Conservation (phyloP, 257 asterid species). For the Rhazya stricta region DNA sequence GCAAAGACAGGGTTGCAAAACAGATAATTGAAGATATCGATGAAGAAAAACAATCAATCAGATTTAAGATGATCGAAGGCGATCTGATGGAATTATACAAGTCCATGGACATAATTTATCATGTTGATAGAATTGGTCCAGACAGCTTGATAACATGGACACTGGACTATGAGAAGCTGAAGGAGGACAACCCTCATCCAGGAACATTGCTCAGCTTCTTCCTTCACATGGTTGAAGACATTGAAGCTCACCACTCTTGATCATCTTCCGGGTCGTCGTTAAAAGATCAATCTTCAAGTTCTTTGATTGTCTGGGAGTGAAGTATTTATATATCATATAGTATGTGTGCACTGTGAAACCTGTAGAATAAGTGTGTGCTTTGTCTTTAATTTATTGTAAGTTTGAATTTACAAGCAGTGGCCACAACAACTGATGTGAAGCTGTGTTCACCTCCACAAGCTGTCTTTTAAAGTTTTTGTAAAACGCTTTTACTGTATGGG, state of each 20-base stretch:
- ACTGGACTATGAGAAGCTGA: conserved; percentile 35
- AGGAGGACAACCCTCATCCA: conserved; percentile 30
- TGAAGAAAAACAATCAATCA: conserved; percentile 35
- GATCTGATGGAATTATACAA: conserved; percentile 40
- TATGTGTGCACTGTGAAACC: no score
- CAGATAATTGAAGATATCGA: conserved; percentile 35
- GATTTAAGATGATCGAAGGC: conserved; percentile 37
- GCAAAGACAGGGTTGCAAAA: conserved; percentile 31
- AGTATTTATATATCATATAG: no score
- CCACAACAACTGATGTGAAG: no score
- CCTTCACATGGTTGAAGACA: conserved; percentile 33
- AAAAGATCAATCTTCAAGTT: no score
- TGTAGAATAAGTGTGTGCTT: no score
- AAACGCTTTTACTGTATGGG: no score
- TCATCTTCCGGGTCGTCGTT: background rate
- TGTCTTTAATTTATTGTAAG: no score
- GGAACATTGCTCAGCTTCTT: conserved; percentile 24
- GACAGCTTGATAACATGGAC: conserved; percentile 36
- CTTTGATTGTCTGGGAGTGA: no score
- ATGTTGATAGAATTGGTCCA: conserved; percentile 27
- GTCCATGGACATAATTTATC: conserved; percentile 20
- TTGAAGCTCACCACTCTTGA: conserved; percentile 28
- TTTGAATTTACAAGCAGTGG: no score
- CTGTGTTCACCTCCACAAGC: no score
- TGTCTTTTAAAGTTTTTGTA: no score